phyloP scores from a whole-genome alignment of 495 filamentous ascomycete genomes.

The Hypomontagnella monticulosa region DNA sequence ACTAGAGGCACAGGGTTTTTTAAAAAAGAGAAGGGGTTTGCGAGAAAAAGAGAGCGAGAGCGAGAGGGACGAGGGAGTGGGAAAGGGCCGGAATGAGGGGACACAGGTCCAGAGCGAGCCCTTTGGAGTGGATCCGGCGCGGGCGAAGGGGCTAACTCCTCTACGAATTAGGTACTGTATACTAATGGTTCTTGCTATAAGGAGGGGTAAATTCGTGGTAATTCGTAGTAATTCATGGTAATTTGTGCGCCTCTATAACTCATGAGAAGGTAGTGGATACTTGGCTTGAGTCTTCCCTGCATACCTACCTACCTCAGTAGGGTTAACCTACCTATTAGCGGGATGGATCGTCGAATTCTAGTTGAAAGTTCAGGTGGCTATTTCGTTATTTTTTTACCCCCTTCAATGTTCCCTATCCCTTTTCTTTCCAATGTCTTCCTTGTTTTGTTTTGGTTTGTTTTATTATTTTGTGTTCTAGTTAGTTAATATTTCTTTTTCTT shows the following conservation, averaged over 20 bases:
- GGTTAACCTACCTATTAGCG: constrained; percentile 39
- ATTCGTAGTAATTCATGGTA: neutral
- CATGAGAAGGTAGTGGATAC: constrained; percentile 9
- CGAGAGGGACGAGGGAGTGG: constrained; percentile 39
- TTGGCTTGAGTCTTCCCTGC: constrained; percentile 26
- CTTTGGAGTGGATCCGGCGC: constrained; percentile 38
- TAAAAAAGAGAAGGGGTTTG: constrained; percentile 25
- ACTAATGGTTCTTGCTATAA: neutral
- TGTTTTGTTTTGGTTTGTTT: too few species aligned
- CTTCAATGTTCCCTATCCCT: constrained; percentile 14
- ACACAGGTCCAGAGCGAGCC: constrained; percentile 32
- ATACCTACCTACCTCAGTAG: constrained; percentile 32
- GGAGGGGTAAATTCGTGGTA: neutral
- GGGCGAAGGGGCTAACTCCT: constrained; percentile 38
- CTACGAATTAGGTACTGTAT: constrained; percentile 5
- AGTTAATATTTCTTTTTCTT: too few species aligned
- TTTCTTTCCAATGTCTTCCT: constrained; percentile 14
- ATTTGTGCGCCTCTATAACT: neutral
- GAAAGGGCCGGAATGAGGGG: constrained; percentile 44
- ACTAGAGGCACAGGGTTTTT: constrained; percentile 35
- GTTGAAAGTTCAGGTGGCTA: constrained; percentile 25
- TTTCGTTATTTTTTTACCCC: constrained; percentile 2
- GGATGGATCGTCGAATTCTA: constrained; percentile 35
- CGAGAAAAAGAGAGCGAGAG: constrained; percentile 28
- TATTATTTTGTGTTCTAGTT: constrained; percentile 6